Percentiles rank a stretch among this genome's conserved stretches.
Evolutionary conservation across 352 stramenopile genomes (phyloP).

Genomic region (Phytophthora parvispora): DNA sequence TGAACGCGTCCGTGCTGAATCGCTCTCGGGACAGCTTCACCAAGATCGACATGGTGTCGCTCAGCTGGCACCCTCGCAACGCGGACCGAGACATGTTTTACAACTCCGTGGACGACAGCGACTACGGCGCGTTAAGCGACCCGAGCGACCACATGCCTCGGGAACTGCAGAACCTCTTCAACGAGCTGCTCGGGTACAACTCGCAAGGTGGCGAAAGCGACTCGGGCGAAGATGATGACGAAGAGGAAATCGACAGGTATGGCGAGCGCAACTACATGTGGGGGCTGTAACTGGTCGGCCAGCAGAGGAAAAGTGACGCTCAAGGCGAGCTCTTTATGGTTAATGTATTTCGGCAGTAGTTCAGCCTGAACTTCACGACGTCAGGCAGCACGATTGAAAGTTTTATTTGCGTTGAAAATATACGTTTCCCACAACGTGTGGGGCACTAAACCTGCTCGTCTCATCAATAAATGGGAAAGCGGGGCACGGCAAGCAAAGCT

Average conservation of each 20-base stretch:
- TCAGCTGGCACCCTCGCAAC: constrained; percentile 18
- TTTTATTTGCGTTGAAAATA: background rate
- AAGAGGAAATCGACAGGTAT: background rate
- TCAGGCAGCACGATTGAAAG: background rate
- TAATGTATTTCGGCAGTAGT: background rate
- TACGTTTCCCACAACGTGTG: too few species aligned
- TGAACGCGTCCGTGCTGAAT: constrained; percentile 8
- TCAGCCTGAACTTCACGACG: too few species aligned
- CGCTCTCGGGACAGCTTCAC: constrained; percentile 14
- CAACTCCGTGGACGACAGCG: constrained; percentile 2
- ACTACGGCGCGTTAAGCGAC: constrained; percentile 6
- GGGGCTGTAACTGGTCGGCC: background rate
- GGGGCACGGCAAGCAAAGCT: constrained; percentile 5
- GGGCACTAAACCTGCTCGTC: too few species aligned
- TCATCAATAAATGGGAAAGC: too few species aligned
- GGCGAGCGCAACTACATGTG: background rate
- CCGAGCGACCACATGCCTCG: background rate
- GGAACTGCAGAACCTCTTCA: constrained; percentile 7
- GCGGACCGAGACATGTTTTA: constrained; percentile 11
- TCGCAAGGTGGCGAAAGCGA: background rate
- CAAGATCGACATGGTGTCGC: constrained; percentile 10
- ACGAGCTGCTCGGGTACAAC: constrained; percentile 13
- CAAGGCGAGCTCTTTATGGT: background rate
- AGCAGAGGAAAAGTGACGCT: background rate
- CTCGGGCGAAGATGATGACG: background rate